Conservation (phyloP, 1,139 yeast genomes). For the Yamadazyma sp. region DNA sequence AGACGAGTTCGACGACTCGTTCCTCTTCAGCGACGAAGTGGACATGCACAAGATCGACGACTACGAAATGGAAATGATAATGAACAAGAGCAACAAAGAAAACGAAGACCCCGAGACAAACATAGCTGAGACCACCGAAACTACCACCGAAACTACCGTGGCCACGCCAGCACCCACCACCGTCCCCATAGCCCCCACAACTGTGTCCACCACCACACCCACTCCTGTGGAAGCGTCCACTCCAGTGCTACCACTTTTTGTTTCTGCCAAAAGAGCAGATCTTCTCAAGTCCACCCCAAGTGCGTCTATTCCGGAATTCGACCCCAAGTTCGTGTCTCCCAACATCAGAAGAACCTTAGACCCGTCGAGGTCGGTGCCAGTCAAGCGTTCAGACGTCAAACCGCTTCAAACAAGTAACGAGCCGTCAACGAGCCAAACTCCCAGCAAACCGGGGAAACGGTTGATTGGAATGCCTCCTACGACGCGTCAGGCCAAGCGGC, state of each 20-base stretch:
- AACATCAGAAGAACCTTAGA: conserved; percentile 55
- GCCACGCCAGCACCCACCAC: neutral
- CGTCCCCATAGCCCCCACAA: neutral
- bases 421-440: conserved; percentile 12
- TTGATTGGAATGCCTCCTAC: conserved; percentile 37
- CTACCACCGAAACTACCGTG: conserved; percentile 1
- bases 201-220: neutral
- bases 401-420: conserved; percentile 2
- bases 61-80: conserved; percentile 27
- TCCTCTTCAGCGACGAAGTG: conserved; percentile 64
- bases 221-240: neutral
- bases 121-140: no score
- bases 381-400: conserved; percentile 39
- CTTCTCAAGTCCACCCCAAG: conserved; percentile 46
- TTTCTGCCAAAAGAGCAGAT: conserved; percentile 60
- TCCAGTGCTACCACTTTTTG: conserved; percentile 38
- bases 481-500: conserved; percentile 21
- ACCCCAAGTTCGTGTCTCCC: conserved; percentile 51
- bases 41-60: conserved; percentile 29
- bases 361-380: conserved; percentile 59
- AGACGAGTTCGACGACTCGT: conserved; percentile 59
- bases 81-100: conserved; percentile 17
- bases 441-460: conserved; percentile 22
- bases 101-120: conserved; percentile 9
- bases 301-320: conserved; percentile 39